These are phyloP conservation scores for Styphnolobium japonicum DNA, from an alignment of 306 rosid genomes.

Conservation along the genomic window DNA sequence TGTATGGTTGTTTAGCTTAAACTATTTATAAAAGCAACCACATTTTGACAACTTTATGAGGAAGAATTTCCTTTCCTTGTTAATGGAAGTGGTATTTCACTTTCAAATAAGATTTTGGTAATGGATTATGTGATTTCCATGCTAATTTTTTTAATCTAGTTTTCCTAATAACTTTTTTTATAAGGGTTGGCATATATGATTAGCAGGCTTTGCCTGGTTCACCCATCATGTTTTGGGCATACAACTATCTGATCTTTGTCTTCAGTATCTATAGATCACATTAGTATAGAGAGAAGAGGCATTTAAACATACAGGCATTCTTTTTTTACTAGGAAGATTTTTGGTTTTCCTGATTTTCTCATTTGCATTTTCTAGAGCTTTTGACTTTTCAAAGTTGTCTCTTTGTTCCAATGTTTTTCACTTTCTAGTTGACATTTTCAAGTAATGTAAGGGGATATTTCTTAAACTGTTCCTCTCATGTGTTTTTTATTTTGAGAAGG, in stretches of 20 bases:
- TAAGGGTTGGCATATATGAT: neutral
- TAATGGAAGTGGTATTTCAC: neutral
- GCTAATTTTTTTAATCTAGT: neutral
- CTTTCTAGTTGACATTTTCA: neutral
- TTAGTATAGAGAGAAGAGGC: neutral
- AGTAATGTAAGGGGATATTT: neutral
- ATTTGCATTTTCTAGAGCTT: neutral
- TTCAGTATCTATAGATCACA: neutral
- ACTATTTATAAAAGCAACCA: neutral
- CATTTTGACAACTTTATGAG: neutral
- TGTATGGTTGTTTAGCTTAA: slow-evolving; percentile 17
- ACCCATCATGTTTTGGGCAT: neutral
- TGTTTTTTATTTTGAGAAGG: neutral
- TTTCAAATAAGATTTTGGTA: slow-evolving; percentile 11
- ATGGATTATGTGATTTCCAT: neutral
- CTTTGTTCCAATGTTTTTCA: neutral
- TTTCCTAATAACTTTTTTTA: neutral
- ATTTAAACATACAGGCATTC: neutral
- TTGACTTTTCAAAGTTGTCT: neutral
- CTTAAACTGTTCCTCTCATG: neutral
- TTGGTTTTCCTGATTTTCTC: neutral
- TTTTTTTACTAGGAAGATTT: neutral
- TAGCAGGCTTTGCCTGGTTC: neutral
- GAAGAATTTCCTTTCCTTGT: neutral
- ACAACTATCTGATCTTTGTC: neutral